Base-by-base conservation (phyloP, 345 rosid species). In the Salix dunnii region DNA sequence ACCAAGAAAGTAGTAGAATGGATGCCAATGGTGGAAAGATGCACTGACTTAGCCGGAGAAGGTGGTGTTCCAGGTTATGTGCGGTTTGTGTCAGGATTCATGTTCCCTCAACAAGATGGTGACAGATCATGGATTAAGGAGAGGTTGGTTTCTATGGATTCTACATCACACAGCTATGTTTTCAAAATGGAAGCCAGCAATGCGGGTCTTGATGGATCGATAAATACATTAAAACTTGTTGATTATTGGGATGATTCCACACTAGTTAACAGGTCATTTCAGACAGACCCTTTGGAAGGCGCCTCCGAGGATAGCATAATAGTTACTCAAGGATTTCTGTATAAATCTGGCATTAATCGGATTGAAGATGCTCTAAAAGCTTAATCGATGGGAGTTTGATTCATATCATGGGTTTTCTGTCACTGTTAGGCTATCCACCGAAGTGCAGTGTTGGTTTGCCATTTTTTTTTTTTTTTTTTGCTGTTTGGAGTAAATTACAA, bases 91-190 rank as follows among this genome's bases (percentile, higher is more conserved):
- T 87, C 89, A 0, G 88, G 92, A 30, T 90, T 87, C 87, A 87
- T 86, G 91, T 86, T 86, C 79, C 88, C 89, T 70, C 90, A 82
- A 71, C 73, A 81, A 10, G 86, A 87, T 25, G 87, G 89, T 48
- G 86, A 86, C 67, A 81, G 91, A 76, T 89, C 91, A 13, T 84
- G 92, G 91, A 87, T 87, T 77, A 87, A 86, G 74, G 90, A 87
- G 81, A 87, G 80, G 77, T 74, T 87, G 68, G 82, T 84, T 61
- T 86, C 84, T n/a, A 84, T 87, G 76, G 88, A 90, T 69, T 36
- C 78, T 1, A 64, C 69, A 38, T 67, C 82, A n/a, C 74, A 74
- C 51, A 69, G 30, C 76, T 89, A 87, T 48, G 85, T 69, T 42
- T 86, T 86, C 76, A 74, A 64, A 79, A 80, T 82, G 91, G 89